phyloP scores from a whole-genome alignment of 495 filamentous ascomycete genomes.

The Peziza echinospora region DNA sequence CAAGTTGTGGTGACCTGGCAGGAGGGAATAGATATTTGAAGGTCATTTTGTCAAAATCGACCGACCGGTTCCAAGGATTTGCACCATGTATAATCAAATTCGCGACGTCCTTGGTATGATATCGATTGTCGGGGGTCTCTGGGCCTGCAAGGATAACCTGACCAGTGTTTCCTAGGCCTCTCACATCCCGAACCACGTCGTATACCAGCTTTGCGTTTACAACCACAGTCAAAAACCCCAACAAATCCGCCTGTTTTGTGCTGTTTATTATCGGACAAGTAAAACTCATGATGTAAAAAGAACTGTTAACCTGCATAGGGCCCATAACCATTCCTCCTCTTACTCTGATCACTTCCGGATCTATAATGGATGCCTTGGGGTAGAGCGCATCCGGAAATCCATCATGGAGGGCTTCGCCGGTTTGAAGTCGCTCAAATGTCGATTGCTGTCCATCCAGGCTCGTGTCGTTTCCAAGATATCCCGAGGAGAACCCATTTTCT shows the following conservation, averaged over 20 bases:
- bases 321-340: constrained; percentile 32
- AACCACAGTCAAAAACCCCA: constrained; percentile 37
- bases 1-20: not conserved
- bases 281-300: constrained; percentile 37
- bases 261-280: constrained; percentile 45
- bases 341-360: constrained; percentile 22
- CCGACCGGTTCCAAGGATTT: not conserved
- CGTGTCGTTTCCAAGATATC: constrained; percentile 25
- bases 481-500: constrained; percentile 23
- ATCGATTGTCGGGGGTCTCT: constrained; percentile 27
- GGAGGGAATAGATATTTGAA: not conserved
- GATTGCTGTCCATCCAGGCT: constrained; percentile 24
- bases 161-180: constrained; percentile 34
- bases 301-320: constrained; percentile 31
- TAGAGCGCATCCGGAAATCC: constrained; percentile 25
- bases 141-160: constrained; percentile 38
- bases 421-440: constrained; percentile 11
- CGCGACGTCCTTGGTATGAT: constrained; percentile 6
- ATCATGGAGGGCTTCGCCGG: constrained; percentile 8
- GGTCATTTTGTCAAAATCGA: not conserved
- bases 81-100: not conserved
- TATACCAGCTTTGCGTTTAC: constrained; percentile 33
- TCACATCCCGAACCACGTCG: constrained; percentile 31
- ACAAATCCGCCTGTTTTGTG: constrained; percentile 32
- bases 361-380: constrained; percentile 32